phyloP scores from a whole-genome alignment of 164 flowering plant species.

The Brasenia schreberi region DNA sequence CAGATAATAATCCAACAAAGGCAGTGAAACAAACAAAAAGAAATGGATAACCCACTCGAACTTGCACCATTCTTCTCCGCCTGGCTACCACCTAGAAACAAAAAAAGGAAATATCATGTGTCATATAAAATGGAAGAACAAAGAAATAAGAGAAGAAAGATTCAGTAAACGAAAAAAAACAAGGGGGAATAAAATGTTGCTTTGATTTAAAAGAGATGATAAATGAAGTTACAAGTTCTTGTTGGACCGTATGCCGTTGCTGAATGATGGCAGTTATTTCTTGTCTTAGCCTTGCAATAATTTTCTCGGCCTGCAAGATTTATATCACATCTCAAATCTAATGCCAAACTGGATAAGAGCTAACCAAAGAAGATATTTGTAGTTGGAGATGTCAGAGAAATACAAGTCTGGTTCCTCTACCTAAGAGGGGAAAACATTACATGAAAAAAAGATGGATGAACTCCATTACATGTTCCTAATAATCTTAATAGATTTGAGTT shows the following conservation, averaged over 20 bases:
- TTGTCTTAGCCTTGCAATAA: constrained; percentile 40
- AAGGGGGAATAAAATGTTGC: not conserved
- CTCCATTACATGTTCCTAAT: not conserved
- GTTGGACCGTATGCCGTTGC: constrained; percentile 33
- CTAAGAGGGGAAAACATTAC: not conserved
- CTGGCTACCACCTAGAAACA: constrained; percentile 32
- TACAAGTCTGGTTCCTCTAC: not conserved
- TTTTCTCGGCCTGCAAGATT: constrained; percentile 41
- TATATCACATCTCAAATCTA: not conserved
- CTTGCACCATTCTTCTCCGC: constrained; percentile 19
- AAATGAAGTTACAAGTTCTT: constrained; percentile 29
- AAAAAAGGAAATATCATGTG: not conserved
- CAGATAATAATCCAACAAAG: constrained; percentile 34
- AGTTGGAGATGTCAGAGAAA: not conserved
- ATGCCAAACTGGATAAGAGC: not conserved
- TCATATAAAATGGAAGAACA: not conserved
- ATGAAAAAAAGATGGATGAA: not conserved
- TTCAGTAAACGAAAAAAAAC: not conserved
- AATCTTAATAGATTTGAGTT: not conserved
- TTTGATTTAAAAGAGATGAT: not conserved
- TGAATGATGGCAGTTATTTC: constrained; percentile 30
- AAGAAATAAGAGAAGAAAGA: not conserved
- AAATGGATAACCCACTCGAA: constrained; percentile 57
- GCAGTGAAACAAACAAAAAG: constrained; percentile 62
- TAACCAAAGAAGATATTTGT: not conserved